Base-by-base conservation (phyloP, 768 basidiomycete genomes). In the Serpula lacrymans region DNA sequence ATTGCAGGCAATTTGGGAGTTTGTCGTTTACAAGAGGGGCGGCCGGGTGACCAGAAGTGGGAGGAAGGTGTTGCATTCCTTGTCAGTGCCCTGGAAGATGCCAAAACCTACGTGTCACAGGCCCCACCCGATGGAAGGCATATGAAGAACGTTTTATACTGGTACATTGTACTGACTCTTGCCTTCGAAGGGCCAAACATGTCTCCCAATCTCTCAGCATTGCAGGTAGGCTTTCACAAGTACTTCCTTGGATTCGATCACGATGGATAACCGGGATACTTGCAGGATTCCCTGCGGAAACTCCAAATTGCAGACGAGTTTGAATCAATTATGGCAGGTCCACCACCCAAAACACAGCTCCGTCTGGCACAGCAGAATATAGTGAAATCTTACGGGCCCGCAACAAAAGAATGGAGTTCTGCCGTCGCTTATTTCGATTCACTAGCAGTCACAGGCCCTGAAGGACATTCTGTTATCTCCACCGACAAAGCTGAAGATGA, bases 81-180 rank as follows among this genome's bases (percentile, higher is more conserved):
- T 42, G 72, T 63, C 48, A 79, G 75, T 33, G 80, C 83, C 0
- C 53, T 73, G 46, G 78, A 82, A 23, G 81, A 84, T 47, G 68
- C 81, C 11, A 77, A 76, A 48, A 58, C 60, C 2, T 84, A 75
- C 53, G 63, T 80, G 2, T 58, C 62, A 0, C 58, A 75, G 32
- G 78, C 80, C 0, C 80, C 82, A 0, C 82, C 81, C 1, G 82
- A 84, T 50, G 74, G 74, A 34, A 64, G 77, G 11, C 68, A 80
- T 49, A 75, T 80, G 71, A 74, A 74, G 60, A 73, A 69, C 26
- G 71, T 82, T 3, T 52, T 75, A 9, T 77, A 78, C 50, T 81
- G 80, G 79, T 72, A 71, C 53, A 71, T 80, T 13, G 52, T 78
- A 13, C 64, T 83, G 27, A 70, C 67, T 5, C 57, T 84, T 22